These are phyloP conservation scores for Cyberlindnera lachancei DNA, from an alignment of 805 yeast species.

Conservation along the genomic window DNA sequence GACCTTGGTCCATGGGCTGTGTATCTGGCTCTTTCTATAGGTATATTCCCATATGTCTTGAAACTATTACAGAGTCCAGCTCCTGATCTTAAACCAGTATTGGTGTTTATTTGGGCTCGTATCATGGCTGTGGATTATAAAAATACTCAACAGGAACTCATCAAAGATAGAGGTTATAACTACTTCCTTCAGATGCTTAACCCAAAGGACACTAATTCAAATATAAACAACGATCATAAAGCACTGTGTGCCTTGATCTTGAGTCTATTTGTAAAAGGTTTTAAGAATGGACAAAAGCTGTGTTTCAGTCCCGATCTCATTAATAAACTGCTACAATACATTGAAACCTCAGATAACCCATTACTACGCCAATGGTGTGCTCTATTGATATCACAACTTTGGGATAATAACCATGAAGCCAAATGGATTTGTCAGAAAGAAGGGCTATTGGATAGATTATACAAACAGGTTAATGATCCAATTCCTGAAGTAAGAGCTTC, in stretches of 20 bases:
- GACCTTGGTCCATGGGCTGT: conserved; percentile 99
- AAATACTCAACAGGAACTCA: conserved; percentile 84
- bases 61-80: conserved; percentile 91
- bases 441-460: conserved; percentile 49
- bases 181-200: conserved; percentile 79
- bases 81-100: conserved; percentile 86
- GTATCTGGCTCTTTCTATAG: conserved; percentile 83
- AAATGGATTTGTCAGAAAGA: conserved; percentile 62
- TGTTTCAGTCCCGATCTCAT: conserved; percentile 71
- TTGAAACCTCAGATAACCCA: conserved; percentile 73
- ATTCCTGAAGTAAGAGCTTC: conserved; percentile 94
- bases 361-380: conserved; percentile 89
- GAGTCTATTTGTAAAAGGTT: conserved; percentile 76
- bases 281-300: conserved; percentile 69
- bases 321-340: conserved; percentile 55
- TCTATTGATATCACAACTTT: conserved; percentile 66
- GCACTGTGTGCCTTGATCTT: conserved; percentile 94
- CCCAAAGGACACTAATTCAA: conserved; percentile 26
- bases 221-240: conserved; percentile 57
- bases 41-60: conserved; percentile 91
- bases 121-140: conserved; percentile 92
- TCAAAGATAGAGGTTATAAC: conserved; percentile 84
- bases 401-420: conserved; percentile 68
- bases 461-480: conserved; percentile 68
- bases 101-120: conserved; percentile 96